Conservation (phyloP, 1,284 basidiomycete genomes). For the Ganoderma multipileum region DNA sequence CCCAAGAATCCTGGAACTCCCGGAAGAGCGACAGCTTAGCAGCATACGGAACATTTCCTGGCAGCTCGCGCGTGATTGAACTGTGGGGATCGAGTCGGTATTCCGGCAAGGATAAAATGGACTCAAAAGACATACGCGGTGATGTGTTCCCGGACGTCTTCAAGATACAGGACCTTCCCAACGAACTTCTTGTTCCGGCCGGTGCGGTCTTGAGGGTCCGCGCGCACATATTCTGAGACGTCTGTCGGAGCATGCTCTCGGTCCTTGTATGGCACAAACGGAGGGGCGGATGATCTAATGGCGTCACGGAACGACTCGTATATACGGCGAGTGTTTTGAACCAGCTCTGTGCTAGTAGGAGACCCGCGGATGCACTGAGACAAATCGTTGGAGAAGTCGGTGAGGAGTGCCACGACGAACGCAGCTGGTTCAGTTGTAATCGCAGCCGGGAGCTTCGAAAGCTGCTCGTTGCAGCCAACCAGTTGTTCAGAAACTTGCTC, state of each 20-base stretch:
- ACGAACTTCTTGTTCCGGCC: no score
- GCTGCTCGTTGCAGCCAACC: constrained; percentile 41
- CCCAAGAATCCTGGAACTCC: constrained; percentile 50
- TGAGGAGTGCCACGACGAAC: constrained; percentile 54
- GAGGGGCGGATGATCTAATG: constrained; percentile 42
- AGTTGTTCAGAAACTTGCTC: constrained; percentile 48
- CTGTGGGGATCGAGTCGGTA: constrained; percentile 34
- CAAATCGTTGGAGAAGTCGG: constrained; percentile 50
- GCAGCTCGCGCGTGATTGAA: constrained; percentile 56
- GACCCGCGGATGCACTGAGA: constrained; percentile 19
- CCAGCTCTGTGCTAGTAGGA: no score
- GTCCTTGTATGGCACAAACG: constrained; percentile 41
- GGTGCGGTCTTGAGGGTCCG: no score
- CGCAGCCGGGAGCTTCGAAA: constrained; percentile 50
- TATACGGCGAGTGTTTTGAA: background rate
- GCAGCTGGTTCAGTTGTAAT: constrained; percentile 50
- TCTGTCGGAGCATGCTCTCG: constrained; percentile 16
- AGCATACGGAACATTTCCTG: constrained; percentile 56
- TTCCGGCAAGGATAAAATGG: no score
- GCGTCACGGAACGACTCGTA: constrained; percentile 12
- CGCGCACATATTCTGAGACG: constrained; percentile 18
- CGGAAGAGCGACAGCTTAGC: constrained; percentile 47
- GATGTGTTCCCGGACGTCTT: constrained; percentile 33
- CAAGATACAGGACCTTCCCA: constrained; percentile 25
- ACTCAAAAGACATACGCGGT: constrained; percentile 21